Evolutionary conservation across 179 eudicot species (phyloP), one percentile per base, ranked within the genome.

Genomic region (Gypsophila paniculata): DNA sequence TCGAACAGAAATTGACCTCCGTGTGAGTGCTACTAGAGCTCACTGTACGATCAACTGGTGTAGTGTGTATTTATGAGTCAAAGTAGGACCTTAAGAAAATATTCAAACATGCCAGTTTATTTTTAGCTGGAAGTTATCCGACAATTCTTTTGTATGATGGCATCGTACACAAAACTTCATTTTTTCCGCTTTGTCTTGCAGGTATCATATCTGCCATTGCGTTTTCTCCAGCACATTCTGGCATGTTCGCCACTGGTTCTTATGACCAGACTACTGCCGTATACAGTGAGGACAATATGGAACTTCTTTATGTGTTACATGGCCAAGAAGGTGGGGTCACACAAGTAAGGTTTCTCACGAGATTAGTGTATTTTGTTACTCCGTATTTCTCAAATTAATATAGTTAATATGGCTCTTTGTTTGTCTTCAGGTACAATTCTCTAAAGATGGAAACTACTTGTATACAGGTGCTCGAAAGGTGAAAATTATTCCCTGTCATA

Each of bases 301-400:
- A 94, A 82, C 87, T 82, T 65, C 74, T 94, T 76, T 94, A 94
- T 79, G 79, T 94, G 46, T 81, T 94, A 78, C 99, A 90, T 83
- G 99, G 97, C 81, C 99, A 91, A 81, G 95, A 91, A 80, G 97
- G 99, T n/a, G 99, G 99, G 77, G 81, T 94, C 76, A 94, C 99
- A 51, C 97, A 94, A 84, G 99, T 94, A 84, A 87, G 91, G 32
- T 86, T 75, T 36, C 54, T 48, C 11, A n/a, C 74, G 5, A 38
- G 11, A 21, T 26, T 18, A 42, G 62, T 61, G 39, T 25, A 14
- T 55, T 49, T 68, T 52, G 57, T 38, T 65, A 46, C n/a, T n/a
- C n/a, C n/a, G n/a, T n/a, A n/a, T n/a, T n/a, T n/a, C n/a, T n/a
- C n/a, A n/a, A n/a, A n/a, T n/a, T n/a, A n/a, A n/a, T n/a, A n/a